Evolutionary conservation across 2,329 filamentous ascomycete genomes (phyloP), one percentile per base, ranked within the genome.

Genomic region (Geosmithia flava): DNA sequence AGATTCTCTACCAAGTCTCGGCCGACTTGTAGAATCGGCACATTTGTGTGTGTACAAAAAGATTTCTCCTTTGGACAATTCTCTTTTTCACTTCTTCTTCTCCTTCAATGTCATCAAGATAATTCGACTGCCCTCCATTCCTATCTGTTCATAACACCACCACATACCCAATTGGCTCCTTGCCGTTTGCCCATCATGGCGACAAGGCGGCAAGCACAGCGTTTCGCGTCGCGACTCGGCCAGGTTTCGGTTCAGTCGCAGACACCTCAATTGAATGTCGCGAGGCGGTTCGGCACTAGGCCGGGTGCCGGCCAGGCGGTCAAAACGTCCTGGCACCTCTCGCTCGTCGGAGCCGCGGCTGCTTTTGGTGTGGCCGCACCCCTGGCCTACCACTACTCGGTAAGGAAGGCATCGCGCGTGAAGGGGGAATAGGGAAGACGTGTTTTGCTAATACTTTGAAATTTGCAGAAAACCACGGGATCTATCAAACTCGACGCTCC

Each of bases 401-500:
- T 37, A 37, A 37, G 15, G 10, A 37, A 11, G 3, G 33, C 6
- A 13, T 16, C 33, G 11, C 33, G 13, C 15, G 11, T 16, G 33
- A 37, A 40, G 17, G 33, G 15, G 11, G 3, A 6, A 11, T 19
- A 10, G 17, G 44, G 17, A 3, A 11, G 16, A 10, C n/a, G 16
- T 42, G 7, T n/a, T 44, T 20, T 23, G 8, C 44, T 46, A 19
- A 37, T 11, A 7, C 8, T 4, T 10, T 11, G 7, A 7, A 46
- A 7, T 10, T 33, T 5, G n/a, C n/a, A 45, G n/a, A 33, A 48
- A 46, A 41, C 30, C 15, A 42, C 40, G 3, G 17, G 41, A 33
- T 47, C 23, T 41, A 23, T 45, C 29, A 64, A 68, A 48, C 68
- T 79, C 58, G 85, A 90, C 56, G 60, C 69, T 44, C 75, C 85